These are phyloP conservation scores for Keqinozyma sinolaborantium DNA, from an alignment of 1,139 yeast genomes.

Conservation along the genomic window DNA sequence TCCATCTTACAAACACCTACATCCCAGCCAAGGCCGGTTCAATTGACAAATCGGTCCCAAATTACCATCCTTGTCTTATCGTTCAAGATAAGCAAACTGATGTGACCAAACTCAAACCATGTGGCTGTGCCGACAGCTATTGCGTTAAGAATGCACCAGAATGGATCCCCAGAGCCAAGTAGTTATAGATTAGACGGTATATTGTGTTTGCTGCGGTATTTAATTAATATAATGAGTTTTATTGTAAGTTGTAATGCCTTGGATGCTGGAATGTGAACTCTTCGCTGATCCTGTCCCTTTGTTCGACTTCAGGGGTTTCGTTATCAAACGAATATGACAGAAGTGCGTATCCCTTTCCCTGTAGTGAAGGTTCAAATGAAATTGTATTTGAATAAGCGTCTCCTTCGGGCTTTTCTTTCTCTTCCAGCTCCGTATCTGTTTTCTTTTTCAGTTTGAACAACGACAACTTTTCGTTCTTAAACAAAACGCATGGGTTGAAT, in stretches of 20 bases:
- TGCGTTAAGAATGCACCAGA: conserved; percentile 41
- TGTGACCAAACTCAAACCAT: conserved; percentile 31
- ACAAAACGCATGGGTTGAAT: conserved; percentile 24
- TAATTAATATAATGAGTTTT: no score
- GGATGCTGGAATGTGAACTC: no score
- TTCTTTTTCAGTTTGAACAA: conserved; percentile 7
- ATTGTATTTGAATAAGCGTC: no score
- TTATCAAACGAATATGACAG: no score
- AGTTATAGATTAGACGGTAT: conserved; percentile 1
- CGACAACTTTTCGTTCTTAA: conserved; percentile 18
- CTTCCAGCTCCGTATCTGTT: conserved; percentile 2
- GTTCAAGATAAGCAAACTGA: conserved; percentile 45
- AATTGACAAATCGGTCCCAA: conserved; percentile 22
- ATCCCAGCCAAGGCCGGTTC: conserved; percentile 25
- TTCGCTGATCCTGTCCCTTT: no score
- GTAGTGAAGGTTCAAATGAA: no score
- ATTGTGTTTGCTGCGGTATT: no score
- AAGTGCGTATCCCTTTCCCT: no score
- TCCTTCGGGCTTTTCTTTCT: neutral
- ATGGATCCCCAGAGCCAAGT: conserved; percentile 38
- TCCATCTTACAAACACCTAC: conserved; percentile 25
- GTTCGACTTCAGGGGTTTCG: no score
- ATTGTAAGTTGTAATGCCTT: no score
- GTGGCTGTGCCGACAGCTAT: conserved; percentile 45
- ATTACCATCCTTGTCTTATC: conserved; percentile 42